These are phyloP conservation scores for Moesziomyces globuligerus DNA, from an alignment of 1,284 basidiomycete species.

Conservation along the genomic window DNA sequence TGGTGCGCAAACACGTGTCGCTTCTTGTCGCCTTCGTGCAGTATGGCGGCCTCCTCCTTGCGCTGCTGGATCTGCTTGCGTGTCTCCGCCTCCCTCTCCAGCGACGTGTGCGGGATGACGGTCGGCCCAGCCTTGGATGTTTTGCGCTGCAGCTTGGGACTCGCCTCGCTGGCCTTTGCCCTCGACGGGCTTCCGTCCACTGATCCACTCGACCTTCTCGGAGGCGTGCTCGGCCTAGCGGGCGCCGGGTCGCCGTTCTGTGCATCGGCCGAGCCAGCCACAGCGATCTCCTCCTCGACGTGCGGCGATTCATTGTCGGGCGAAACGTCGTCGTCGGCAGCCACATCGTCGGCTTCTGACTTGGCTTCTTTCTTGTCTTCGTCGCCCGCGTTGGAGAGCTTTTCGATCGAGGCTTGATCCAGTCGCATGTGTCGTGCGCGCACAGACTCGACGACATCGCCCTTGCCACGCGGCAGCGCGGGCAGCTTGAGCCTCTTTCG, in stretches of 20 bases:
- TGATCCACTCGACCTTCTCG: not conserved
- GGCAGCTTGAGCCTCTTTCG: constrained; percentile 63
- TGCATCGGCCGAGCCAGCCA: not conserved
- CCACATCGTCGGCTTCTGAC: constrained; percentile 11
- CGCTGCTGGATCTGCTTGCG: constrained; percentile 37
- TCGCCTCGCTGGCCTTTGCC: constrained; percentile 8
- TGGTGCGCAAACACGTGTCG: constrained; percentile 15
- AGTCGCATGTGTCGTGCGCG: constrained; percentile 61
- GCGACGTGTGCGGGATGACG: constrained; percentile 33
- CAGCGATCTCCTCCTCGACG: not conserved
- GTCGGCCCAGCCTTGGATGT: constrained; percentile 23
- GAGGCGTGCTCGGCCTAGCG: not conserved
- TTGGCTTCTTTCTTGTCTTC: constrained; percentile 10
- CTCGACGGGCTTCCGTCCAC: constrained; percentile 2
- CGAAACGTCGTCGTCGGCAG: constrained; percentile 8
- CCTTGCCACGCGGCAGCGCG: constrained; percentile 60
- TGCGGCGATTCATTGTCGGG: constrained; percentile 7
- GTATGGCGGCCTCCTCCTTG: constrained; percentile 33
- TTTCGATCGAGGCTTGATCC: constrained; percentile 64
- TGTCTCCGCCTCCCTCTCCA: constrained; percentile 35
- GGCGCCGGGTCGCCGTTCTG: not conserved
- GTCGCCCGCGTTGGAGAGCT: constrained; percentile 40
- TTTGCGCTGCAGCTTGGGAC: constrained; percentile 35
- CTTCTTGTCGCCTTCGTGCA: constrained; percentile 38
- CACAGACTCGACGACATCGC: constrained; percentile 63